Conservation (phyloP, 805 yeast species). For the Zygosaccharomyces pseudorouxii region DNA sequence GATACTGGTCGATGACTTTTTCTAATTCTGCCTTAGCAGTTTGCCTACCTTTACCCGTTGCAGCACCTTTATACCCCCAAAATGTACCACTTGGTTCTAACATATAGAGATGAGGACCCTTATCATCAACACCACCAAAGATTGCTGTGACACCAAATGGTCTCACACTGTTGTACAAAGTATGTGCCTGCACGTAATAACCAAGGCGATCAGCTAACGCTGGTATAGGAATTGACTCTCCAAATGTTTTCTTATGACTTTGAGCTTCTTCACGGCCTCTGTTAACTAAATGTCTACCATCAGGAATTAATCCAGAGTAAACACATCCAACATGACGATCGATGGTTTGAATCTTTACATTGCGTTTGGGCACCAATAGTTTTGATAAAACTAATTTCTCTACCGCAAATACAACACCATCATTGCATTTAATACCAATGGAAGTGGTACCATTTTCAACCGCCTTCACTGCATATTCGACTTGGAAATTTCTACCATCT, state of each 20-base stretch:
- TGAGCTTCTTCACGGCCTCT: constrained; percentile 91
- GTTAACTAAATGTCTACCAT: constrained; percentile 88
- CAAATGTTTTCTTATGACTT: constrained; percentile 70
- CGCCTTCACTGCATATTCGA: constrained; percentile 95
- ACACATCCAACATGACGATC: constrained; percentile 94
- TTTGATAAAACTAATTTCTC: constrained; percentile 87
- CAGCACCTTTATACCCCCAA: constrained; percentile 98
- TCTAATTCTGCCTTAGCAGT: constrained; percentile 96
- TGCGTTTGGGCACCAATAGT: constrained; percentile 81
- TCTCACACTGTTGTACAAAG: constrained; percentile 93
- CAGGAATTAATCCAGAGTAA: constrained; percentile 93
- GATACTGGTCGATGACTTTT: constrained; percentile 48
- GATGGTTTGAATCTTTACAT: constrained; percentile 85
- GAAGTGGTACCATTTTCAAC: constrained; percentile 97
- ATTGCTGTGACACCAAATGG: constrained; percentile 95
- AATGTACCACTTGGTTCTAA: constrained; percentile 94
- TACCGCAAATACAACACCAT: constrained; percentile 96
- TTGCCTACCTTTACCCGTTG: constrained; percentile 97
- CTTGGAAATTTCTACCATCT: constrained; percentile 95
- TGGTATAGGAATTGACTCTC: constrained; percentile 71
- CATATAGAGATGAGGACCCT: constrained; percentile 92
- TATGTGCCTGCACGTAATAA: constrained; percentile 88
- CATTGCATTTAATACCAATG: constrained; percentile 84
- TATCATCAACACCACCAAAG: constrained; percentile 87
- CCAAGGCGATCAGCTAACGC: constrained; percentile 85